Conservation (phyloP, 352 stramenopile genomes). For the Pythium periplocum region DNA sequence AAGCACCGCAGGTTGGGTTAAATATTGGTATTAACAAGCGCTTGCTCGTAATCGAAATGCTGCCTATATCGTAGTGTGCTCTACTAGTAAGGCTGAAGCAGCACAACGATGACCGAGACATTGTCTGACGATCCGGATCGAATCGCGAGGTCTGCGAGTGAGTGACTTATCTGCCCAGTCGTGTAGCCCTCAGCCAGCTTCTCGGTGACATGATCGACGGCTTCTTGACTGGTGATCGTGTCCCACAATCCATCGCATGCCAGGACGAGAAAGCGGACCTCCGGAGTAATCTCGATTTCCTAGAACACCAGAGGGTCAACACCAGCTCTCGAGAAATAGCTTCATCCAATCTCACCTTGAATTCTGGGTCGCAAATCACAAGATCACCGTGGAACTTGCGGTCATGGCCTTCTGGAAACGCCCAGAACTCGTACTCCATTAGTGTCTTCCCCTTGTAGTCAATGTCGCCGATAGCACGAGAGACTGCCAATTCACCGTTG, state of each 20-base stretch:
- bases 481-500: conserved; percentile 91
- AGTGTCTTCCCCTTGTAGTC: conserved; percentile 85
- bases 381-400: conserved; percentile 81
- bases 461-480: conserved; percentile 89
- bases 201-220: conserved; percentile 76
- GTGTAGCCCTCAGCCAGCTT: conserved; percentile 66
- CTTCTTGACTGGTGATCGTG: conserved; percentile 90
- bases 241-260: conserved; percentile 92
- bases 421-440: conserved; percentile 78
- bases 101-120: conserved; percentile 82
- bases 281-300: conserved; percentile 85
- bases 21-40: no score
- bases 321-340: no score
- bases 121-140: conserved; percentile 85
- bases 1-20: no score
- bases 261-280: conserved; percentile 90
- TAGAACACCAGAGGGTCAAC: conserved; percentile 8
- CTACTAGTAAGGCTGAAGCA: conserved; percentile 38
- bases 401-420: conserved; percentile 76
- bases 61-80: not conserved
- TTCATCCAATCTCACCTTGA: conserved; percentile 30
- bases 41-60: no score
- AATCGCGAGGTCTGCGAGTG: conserved; percentile 80
- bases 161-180: conserved; percentile 75
- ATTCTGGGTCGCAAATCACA: conserved; percentile 81